Base-by-base conservation (phyloP, 305 asterid genomes). In the Withania somnifera region DNA sequence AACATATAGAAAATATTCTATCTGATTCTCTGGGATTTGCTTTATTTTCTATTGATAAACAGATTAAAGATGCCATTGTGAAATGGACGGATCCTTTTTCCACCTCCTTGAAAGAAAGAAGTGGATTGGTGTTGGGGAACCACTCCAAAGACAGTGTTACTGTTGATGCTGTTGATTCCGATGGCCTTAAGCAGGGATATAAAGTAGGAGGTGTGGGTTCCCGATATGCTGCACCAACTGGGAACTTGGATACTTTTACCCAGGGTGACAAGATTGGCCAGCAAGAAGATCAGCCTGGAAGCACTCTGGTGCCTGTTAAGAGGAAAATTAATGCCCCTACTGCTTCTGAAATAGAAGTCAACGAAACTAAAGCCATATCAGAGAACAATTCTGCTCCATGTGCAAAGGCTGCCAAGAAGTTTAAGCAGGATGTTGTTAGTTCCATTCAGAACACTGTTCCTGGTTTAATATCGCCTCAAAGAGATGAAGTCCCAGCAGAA, bases 1-100 rank as follows among this genome's bases (percentile, higher is more conserved):
- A 53, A 57, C 76, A 30, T n/a, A 11, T 32, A 45, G 38, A 34
- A 81, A 76, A 7, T 67, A 78, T 22, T 82, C 7, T 38, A 28
- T 47, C 57, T 54, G 52, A 50, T 79, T 34, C 58, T 71, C 73
- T 84, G 85, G 81, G 17, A 89, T 20, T 83, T 85, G 54, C 58
- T 77, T 61, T 81, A 56, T 53, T 52, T n/a, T 79, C 76, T 82
- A 56, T 32, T 86, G 79, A 42, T 53, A 71, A 86, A 83, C 91
- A 93, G 97, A 87, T 93, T 76, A 95, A 95, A 89, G 90, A 88
- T 85, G 92, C 89, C 82, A 84, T 91, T 85, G 91, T 88, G 54
- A 77, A 88, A 56, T 91, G 92, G 47, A 82, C 81, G 5, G 77
- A 86, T 86, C 84, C 94, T 86, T 69, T 85, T 81, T 86, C 84